These are phyloP conservation scores for Candida peoriensis DNA, from an alignment of 805 yeast genomes.

Conservation along the genomic window DNA sequence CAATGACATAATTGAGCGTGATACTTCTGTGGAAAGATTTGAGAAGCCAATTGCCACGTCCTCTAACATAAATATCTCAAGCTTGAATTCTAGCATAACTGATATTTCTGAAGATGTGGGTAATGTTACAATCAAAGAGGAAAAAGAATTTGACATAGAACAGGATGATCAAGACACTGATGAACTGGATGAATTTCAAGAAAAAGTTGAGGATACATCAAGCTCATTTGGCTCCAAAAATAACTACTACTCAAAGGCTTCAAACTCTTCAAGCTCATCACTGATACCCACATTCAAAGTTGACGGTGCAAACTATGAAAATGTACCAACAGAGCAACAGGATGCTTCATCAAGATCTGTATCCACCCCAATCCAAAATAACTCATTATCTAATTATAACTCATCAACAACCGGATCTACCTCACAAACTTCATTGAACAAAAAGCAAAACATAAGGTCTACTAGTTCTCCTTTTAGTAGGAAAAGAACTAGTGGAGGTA, in stretches of 20 bases:
- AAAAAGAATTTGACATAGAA: too few species aligned
- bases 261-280: slow-evolving; percentile 8
- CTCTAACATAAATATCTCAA: slow-evolving; percentile 23
- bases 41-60: slow-evolving; percentile 26
- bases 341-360: slow-evolving; percentile 1
- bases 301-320: not conserved
- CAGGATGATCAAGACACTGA: slow-evolving; percentile 8
- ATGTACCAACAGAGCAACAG: slow-evolving; percentile 2
- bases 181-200: slow-evolving; percentile 4
- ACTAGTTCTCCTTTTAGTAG: slow-evolving; percentile 21
- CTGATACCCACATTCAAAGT: slow-evolving; percentile 2
- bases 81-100: slow-evolving; percentile 16
- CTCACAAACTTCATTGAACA: slow-evolving; percentile 11
- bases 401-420: not conserved
- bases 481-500: slow-evolving; percentile 41
- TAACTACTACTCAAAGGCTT: slow-evolving; percentile 4
- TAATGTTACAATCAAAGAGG: slow-evolving; percentile 20
- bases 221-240: slow-evolving; percentile 11
- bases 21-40: slow-evolving; percentile 9
- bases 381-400: not conserved
- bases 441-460: slow-evolving; percentile 18
- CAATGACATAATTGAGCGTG: slow-evolving; percentile 4
- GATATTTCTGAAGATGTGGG: slow-evolving; percentile 21
- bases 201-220: slow-evolving; percentile 4
- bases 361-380: slow-evolving; percentile 4